Conservation (phyloP, 129 eudicot species). For the Saussurea involucrata region DNA sequence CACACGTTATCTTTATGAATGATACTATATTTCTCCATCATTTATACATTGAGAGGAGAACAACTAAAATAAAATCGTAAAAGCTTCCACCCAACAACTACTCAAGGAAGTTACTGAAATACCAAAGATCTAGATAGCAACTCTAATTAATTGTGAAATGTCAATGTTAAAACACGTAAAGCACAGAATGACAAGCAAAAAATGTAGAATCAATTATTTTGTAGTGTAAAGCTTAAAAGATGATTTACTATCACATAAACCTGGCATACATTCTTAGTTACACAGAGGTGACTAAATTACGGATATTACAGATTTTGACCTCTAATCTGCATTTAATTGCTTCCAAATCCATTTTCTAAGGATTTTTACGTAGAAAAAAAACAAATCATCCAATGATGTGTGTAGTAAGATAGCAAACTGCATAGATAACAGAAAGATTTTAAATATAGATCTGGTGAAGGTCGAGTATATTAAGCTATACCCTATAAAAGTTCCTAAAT, state of each 20-base stretch:
- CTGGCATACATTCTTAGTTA: neutral
- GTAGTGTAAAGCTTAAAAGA: neutral
- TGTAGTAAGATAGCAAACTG: neutral
- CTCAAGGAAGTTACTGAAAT: neutral
- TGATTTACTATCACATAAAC: neutral
- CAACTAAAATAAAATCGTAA: neutral
- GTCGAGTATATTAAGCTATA: neutral
- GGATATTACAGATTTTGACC: neutral
- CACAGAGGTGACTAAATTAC: neutral
- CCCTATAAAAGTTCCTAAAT: slow-evolving; percentile 1
- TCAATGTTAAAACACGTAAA: neutral
- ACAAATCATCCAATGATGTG: neutral
- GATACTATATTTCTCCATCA: neutral
- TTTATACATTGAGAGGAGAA: neutral
- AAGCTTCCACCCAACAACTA: neutral
- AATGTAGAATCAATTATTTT: neutral
- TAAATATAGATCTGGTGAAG: neutral
- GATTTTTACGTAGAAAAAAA: neutral
- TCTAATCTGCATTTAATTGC: neutral
- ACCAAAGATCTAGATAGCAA: neutral
- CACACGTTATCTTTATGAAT: neutral
- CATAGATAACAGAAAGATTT: neutral
- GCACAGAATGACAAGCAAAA: neutral
- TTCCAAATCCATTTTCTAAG: neutral
- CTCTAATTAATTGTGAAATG: neutral